Base-by-base conservation (phyloP, 345 rosid species). In the Eucalyptus cloeziana region DNA sequence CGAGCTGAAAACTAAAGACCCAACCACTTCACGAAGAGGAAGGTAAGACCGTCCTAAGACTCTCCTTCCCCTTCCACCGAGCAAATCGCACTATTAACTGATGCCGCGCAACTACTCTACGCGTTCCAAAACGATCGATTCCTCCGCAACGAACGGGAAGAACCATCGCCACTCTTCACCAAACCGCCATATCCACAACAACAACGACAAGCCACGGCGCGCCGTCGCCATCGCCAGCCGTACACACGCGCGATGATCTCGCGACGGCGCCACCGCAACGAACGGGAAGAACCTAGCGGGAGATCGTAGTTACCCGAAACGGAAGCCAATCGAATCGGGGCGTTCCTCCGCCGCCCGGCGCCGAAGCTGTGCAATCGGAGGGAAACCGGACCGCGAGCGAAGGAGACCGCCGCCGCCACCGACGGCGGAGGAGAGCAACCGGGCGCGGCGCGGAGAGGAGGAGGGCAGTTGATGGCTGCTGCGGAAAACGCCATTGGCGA, bases 301-400 rank as follows among this genome's bases (percentile, higher is more conserved):
- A 40, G 85, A 76, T 22, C 76, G 40, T 8, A 85, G 86, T 89
- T 89, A 96, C 98, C 97, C 86, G 96, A 92, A 89, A 86, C 88
- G 3, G 96, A 91, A n/a, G 92, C 45, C 80, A 97, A 93, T 89
- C 96, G 97, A 88, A 97, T 91, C 58, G 86, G 89, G 89, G 95
- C 88, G 22, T 91, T 92, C 22, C 67, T 91, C 80, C 90, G 58
- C 87, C 93, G 94, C 92, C 64, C 81, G 92, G 91, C 89, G 90
- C 49, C 14, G 89, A 31, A 19, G 44, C n/a, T 3, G 27, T 21
- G 10, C 71, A 64, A 64, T 33, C 80, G 83, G 56, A 89, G 62
- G 10, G 87, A 83, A 89, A 87, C 85, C 33, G 87, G 30, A 83
- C 37, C 40, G 37, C 52, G 30, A 44, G 80, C 7, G 10, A 83